phyloP scores from a whole-genome alignment of 2,329 filamentous ascomycete genomes.

The Decorospora gaudefroyi region DNA sequence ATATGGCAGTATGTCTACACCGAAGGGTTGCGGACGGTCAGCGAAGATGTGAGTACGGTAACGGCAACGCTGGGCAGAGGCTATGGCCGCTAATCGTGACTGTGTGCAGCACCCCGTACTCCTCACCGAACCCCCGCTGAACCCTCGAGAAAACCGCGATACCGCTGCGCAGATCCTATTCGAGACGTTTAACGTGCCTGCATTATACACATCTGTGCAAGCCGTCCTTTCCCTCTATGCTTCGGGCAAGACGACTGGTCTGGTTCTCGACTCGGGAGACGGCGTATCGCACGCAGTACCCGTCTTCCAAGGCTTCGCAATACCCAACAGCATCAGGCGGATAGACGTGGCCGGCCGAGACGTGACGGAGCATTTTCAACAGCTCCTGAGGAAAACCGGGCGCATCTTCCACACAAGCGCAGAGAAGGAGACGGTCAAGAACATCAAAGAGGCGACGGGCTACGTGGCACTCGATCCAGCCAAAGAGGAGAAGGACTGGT shows the following conservation, averaged over 20 bases:
- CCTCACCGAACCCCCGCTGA: conserved; percentile 92
- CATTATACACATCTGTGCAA: conserved; percentile 95
- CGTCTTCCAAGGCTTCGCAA: conserved; percentile 96
- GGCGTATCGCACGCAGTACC: conserved; percentile 97
- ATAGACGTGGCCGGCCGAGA: conserved; percentile 97
- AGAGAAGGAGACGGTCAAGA: conserved; percentile 97
- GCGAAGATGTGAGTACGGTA: conserved; percentile 75
- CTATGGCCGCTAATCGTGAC: conserved; percentile 17
- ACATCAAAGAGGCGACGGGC: conserved; percentile 93
- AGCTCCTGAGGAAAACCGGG: conserved; percentile 85
- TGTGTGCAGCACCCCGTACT: conserved; percentile 80
- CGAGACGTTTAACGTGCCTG: conserved; percentile 97
- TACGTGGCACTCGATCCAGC: conserved; percentile 90
- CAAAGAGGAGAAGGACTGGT: conserved; percentile 97
- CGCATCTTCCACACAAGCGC: conserved; percentile 97
- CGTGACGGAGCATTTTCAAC: conserved; percentile 93
- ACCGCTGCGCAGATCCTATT: conserved; percentile 97
- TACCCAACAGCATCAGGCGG: conserved; percentile 90
- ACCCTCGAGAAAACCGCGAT: conserved; percentile 93
- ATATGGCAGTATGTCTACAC: conserved; percentile 99
- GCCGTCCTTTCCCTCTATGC: conserved; percentile 95
- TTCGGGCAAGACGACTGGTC: conserved; percentile 91
- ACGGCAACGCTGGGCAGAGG: conserved; percentile 4
- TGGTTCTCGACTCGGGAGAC: conserved; percentile 93
- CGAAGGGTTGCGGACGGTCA: conserved; percentile 92